These are phyloP conservation scores for Amanita molliuscula DNA, from an alignment of 768 basidiomycete genomes.

Conservation along the genomic window DNA sequence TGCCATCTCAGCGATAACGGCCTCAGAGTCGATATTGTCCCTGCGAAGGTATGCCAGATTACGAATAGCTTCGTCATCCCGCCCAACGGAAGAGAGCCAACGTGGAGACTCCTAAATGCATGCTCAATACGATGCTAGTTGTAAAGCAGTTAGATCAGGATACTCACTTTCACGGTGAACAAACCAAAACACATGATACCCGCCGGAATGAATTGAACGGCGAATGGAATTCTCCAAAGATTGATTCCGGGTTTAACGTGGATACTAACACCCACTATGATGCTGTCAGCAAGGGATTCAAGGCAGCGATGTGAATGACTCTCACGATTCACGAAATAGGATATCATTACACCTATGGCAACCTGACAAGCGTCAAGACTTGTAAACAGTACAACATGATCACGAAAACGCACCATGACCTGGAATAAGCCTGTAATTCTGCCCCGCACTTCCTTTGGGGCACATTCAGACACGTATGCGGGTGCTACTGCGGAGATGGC, in stretches of 20 bases:
- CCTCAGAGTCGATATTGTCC: constrained; percentile 27
- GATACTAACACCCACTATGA: constrained; percentile 46
- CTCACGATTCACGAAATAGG: constrained; percentile 73
- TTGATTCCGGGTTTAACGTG: constrained; percentile 35
- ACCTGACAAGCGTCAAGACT: constrained; percentile 23
- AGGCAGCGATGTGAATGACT: constrained; percentile 4
- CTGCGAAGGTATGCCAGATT: constrained; percentile 61
- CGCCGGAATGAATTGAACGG: constrained; percentile 64
- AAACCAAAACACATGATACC: constrained; percentile 62
- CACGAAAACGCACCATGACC: constrained; percentile 45
- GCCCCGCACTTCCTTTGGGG: constrained; percentile 80
- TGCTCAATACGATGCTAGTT: not conserved
- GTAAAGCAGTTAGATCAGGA: not conserved
- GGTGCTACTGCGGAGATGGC: constrained; percentile 78
- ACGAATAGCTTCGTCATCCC: constrained; percentile 36
- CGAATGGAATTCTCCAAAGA: constrained; percentile 68
- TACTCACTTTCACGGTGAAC: constrained; percentile 46
- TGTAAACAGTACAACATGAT: not conserved
- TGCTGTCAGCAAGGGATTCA: not conserved
- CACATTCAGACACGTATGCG: constrained; percentile 79
- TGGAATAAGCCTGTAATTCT: constrained; percentile 83
- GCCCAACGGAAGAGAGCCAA: constrained; percentile 61
- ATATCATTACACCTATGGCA: constrained; percentile 76
- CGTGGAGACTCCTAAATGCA: constrained; percentile 58
- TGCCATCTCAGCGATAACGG: constrained; percentile 49